Conservation (phyloP, 352 stramenopile species). For the Globisporangium lucens region DNA sequence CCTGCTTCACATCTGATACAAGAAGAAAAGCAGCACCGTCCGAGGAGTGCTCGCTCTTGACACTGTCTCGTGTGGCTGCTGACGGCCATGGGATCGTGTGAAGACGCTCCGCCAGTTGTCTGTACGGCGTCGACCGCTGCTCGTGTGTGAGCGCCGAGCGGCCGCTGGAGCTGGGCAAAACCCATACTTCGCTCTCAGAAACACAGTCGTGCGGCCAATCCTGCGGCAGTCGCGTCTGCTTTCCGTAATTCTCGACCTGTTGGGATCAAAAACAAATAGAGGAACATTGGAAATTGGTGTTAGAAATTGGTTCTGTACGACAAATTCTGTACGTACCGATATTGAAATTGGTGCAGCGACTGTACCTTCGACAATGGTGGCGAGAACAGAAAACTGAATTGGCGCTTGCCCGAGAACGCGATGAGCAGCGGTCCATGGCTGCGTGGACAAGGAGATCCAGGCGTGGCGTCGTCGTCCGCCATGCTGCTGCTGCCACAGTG, state of each 20-base stretch:
- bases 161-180: conserved; percentile 80
- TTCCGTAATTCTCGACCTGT: conserved; percentile 54
- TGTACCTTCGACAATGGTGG: conserved; percentile 54
- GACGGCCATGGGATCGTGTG: conserved; percentile 52
- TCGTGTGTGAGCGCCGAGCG: conserved; percentile 76
- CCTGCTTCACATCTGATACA: neutral
- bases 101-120: conserved; percentile 59
- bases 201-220: conserved; percentile 68
- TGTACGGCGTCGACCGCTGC: conserved; percentile 66
- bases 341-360: neutral
- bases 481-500: conserved; percentile 17
- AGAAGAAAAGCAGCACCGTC: too few species aligned
- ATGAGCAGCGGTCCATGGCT: conserved; percentile 68
- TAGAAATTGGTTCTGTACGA: neutral
- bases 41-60: neutral
- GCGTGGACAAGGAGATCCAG: conserved; percentile 25
- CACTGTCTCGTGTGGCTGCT: neutral
- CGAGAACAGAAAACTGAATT: conserved; percentile 84
- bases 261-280: neutral
- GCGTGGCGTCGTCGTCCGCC: neutral
- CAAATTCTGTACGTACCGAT: neutral
- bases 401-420: conserved; percentile 84
- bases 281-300: neutral
- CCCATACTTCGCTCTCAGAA: conserved; percentile 71
- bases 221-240: conserved; percentile 51